Percentiles rank a stretch among this genome's conserved stretches.
These are phyloP conservation scores for Candida qinlingensis DNA, from an alignment of 805 yeast species.

Conservation along the genomic window DNA sequence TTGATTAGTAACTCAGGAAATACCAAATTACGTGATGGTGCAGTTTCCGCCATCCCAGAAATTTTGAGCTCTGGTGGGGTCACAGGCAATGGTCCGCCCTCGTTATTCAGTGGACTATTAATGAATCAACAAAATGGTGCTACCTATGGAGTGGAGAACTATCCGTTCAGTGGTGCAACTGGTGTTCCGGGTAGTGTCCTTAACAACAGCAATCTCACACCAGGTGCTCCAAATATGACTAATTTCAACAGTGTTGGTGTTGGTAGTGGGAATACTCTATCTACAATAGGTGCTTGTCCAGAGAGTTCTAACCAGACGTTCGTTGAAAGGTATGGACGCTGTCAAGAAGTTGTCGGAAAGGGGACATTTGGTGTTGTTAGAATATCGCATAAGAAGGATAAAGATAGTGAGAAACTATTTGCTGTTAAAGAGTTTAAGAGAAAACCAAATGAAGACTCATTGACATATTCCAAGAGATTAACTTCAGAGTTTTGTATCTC, in stretches of 20 bases:
- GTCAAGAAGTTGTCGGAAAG: slow-evolving; percentile 91
- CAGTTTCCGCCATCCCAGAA: slow-evolving; percentile 70
- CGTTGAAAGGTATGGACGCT: slow-evolving; percentile 85
- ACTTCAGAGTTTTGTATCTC: slow-evolving; percentile 83
- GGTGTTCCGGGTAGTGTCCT: slow-evolving; percentile 14
- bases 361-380: slow-evolving; percentile 95
- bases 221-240: background rate
- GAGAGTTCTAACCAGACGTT: slow-evolving; percentile 43
- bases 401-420: slow-evolving; percentile 45
- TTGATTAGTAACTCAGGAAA: slow-evolving; percentile 50
- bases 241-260: background rate
- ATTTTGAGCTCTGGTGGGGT: slow-evolving; percentile 29
- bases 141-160: slow-evolving; percentile 27
- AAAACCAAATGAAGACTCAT: slow-evolving; percentile 54
- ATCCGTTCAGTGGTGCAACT: slow-evolving; percentile 32
- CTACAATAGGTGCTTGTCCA: too few relatives aligned
- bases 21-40: slow-evolving; percentile 55
- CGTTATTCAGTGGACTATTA: slow-evolving; percentile 62
- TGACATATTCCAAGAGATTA: slow-evolving; percentile 64
- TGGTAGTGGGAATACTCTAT: background rate
- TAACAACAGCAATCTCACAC: background rate
- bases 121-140: slow-evolving; percentile 35
- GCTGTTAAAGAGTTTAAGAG: slow-evolving; percentile 87
- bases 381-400: slow-evolving; percentile 66
- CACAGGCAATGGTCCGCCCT: slow-evolving; percentile 52